Conservation (phyloP, 1,139 yeast species). For the Lodderomyces margitis region DNA sequence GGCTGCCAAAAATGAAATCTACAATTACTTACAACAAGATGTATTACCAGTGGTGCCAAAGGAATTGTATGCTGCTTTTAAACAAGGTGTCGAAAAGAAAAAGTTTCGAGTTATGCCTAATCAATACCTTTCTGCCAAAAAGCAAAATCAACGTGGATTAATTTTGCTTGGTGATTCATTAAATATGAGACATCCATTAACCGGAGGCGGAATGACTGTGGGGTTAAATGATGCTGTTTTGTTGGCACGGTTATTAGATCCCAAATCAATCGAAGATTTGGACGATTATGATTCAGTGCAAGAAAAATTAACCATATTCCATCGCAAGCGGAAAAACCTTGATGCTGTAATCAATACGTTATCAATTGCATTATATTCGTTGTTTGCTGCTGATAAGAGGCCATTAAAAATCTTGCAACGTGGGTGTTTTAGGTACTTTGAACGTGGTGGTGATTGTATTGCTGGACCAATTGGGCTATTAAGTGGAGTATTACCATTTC, state of each 20-base stretch:
- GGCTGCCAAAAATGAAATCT: constrained; percentile 54
- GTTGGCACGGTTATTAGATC: constrained; percentile 58
- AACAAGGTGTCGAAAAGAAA: constrained; percentile 36
- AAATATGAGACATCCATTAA: constrained; percentile 96
- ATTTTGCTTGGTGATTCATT: constrained; percentile 89
- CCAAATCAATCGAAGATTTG: constrained; percentile 56
- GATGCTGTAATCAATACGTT: constrained; percentile 87
- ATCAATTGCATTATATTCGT: constrained; percentile 83
- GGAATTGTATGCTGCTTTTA: constrained; percentile 62
- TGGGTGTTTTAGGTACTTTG: constrained; percentile 88
- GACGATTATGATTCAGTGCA: constrained; percentile 54
- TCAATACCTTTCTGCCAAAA: constrained; percentile 79
- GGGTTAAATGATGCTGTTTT: constrained; percentile 85
- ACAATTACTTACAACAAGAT: constrained; percentile 53
- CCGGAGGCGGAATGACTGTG: constrained; percentile 99
- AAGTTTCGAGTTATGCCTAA: constrained; percentile 90
- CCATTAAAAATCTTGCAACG: constrained; percentile 68
- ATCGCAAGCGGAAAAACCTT: constrained; percentile 69
- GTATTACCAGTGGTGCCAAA: constrained; percentile 74
- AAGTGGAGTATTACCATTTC: constrained; percentile 77
- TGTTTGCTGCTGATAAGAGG: constrained; percentile 81
- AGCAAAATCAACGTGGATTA: constrained; percentile 63
- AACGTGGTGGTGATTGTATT: constrained; percentile 79
- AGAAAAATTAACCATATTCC: constrained; percentile 62
- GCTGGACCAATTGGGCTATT: constrained; percentile 79